Evolutionary conservation across 2,329 filamentous ascomycete genomes (phyloP).

Genomic region (Lasiodiplodia sp.): DNA sequence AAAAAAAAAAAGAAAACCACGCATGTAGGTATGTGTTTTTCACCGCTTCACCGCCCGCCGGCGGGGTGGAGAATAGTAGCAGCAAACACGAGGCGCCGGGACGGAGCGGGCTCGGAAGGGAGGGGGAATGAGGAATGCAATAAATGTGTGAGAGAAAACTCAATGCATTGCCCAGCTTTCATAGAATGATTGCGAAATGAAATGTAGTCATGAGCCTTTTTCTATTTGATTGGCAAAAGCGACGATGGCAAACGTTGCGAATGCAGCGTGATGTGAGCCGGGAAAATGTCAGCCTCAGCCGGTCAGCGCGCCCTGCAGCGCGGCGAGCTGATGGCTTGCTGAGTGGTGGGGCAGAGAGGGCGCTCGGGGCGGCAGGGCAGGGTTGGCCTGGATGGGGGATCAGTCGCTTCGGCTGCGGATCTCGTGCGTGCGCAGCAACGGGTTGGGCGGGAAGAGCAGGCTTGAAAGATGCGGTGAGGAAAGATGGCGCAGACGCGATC

Average conservation of each 20-base stretch:
- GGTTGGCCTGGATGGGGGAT: slow-evolving; percentile 25
- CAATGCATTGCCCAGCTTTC: neutral
- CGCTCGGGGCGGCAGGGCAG: slow-evolving; percentile 1
- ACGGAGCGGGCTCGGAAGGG: neutral
- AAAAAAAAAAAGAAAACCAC: neutral
- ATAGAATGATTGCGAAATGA: neutral
- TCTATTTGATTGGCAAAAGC: neutral
- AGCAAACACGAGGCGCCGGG: neutral
- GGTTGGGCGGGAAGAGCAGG: neutral
- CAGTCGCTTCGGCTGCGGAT: slow-evolving; percentile 9
- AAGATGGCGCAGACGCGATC: slow-evolving; percentile 7
- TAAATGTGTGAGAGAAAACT: neutral
- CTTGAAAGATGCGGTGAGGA: slow-evolving; percentile 14
- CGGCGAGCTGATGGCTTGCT: slow-evolving; percentile 1
- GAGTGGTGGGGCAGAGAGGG: slow-evolving; percentile 2
- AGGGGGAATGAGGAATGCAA: no score
- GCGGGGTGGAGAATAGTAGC: neutral
- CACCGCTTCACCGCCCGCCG: neutral
- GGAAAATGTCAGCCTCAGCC: neutral
- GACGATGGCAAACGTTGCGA: neutral
- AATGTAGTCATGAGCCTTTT: neutral
- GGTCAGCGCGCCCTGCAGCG: slow-evolving; percentile 7
- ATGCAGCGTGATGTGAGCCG: neutral
- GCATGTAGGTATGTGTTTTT: neutral
- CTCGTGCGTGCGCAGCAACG: neutral